A percentile compares a stretch with the other conserved stretches of the same genome.
Evolutionary conservation across 108 stramenopile genomes (phyloP).

Genomic region (Fistulifera solaris): DNA sequence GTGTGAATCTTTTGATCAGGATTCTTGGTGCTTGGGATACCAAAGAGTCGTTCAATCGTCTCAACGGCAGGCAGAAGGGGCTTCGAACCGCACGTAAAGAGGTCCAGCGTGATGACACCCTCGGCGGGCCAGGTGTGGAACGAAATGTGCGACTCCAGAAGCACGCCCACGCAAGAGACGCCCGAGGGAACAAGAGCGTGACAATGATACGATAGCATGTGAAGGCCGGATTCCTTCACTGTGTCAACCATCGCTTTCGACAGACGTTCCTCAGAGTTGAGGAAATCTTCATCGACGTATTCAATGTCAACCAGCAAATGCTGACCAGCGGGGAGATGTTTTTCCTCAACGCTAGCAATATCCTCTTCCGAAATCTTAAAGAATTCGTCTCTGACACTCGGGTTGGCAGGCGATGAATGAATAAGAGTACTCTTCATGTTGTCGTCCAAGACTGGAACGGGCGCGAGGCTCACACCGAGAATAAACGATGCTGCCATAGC

Average conservation of each 20-base stretch:
- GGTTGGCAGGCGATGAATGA: not conserved
- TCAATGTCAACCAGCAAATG: conserved; percentile 76
- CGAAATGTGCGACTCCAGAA: conserved; percentile 72
- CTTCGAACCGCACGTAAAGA: conserved; percentile 69
- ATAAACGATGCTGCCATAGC: conserved; percentile 66
- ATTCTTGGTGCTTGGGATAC: conserved; percentile 9
- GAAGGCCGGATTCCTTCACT: conserved; percentile 46
- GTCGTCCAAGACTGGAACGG: conserved; percentile 11
- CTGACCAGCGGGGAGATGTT: conserved; percentile 36
- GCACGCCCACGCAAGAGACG: conserved; percentile 75
- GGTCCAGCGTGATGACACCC: conserved; percentile 77
- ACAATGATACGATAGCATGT: conserved; percentile 81
- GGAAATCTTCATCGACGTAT: conserved; percentile 62
- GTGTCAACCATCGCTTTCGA: conserved; percentile 62
- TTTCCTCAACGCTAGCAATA: conserved; percentile 4
- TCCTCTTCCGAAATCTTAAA: conserved; percentile 10
- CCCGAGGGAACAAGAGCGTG: conserved; percentile 74
- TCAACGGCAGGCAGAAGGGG: conserved; percentile 54
- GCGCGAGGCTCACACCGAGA: conserved; percentile 43
- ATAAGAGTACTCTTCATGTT: no score
- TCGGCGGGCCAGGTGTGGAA: conserved; percentile 89
- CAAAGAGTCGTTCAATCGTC: conserved; percentile 45
- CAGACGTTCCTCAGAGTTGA: conserved; percentile 56
- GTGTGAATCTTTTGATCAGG: conserved; percentile 22
- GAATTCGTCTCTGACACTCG: not conserved